These are phyloP conservation scores for Kodamaea lidongshanica DNA, from an alignment of 805 yeast species.

Conservation along the genomic window DNA sequence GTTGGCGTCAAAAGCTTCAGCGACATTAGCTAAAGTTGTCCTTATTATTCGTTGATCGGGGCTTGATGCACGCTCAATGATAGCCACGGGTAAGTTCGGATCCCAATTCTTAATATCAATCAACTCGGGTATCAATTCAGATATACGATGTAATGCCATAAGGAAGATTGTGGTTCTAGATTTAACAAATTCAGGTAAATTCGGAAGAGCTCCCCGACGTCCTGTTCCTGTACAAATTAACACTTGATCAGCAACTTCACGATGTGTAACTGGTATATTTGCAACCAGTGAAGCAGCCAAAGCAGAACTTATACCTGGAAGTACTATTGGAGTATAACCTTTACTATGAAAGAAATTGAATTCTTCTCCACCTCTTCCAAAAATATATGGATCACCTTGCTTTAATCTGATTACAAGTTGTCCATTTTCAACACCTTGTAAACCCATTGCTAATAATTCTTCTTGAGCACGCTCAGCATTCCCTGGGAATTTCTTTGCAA, in stretches of 20 bases:
- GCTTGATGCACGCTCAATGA: slow-evolving; percentile 87
- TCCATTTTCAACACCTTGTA: slow-evolving; percentile 58
- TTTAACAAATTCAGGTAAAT: slow-evolving; percentile 63
- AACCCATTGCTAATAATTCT: slow-evolving; percentile 69
- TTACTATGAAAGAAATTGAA: slow-evolving; percentile 57
- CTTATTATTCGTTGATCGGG: slow-evolving; percentile 85
- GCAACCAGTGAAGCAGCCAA: slow-evolving; percentile 81
- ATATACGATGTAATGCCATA: slow-evolving; percentile 81
- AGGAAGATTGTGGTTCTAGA: slow-evolving; percentile 79
- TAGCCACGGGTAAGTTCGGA: slow-evolving; percentile 65
- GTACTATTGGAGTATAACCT: slow-evolving; percentile 66
- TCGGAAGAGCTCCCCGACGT: slow-evolving; percentile 74
- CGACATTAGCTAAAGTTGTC: slow-evolving; percentile 60
- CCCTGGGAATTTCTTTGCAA: slow-evolving; percentile 94
- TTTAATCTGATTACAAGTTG: slow-evolving; percentile 79
- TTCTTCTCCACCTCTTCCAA: slow-evolving; percentile 96
- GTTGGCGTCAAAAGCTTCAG: slow-evolving; percentile 63
- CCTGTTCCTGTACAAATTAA: slow-evolving; percentile 94
- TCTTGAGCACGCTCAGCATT: slow-evolving; percentile 92
- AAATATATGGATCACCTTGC: slow-evolving; percentile 96
- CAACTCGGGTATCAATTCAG: slow-evolving; percentile 46
- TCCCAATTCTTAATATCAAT: slow-evolving; percentile 55
- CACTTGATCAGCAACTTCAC: slow-evolving; percentile 89
- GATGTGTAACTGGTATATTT: slow-evolving; percentile 82
- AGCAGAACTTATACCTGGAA: slow-evolving; percentile 89